These are phyloP conservation scores for Dillenia suffruticosa DNA, from an alignment of 164 flowering plant species.

Conservation along the genomic window DNA sequence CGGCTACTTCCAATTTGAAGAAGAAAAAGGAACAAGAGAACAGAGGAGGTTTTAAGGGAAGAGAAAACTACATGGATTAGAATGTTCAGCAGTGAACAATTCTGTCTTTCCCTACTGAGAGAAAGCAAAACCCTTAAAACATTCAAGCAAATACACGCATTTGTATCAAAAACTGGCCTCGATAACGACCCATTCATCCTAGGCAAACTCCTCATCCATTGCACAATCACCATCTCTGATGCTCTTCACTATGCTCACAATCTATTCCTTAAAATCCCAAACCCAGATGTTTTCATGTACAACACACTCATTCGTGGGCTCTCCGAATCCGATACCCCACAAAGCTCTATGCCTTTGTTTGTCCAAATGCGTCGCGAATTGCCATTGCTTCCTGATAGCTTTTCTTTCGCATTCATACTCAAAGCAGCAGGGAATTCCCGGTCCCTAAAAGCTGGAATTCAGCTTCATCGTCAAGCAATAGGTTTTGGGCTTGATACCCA, in stretches of 20 bases:
- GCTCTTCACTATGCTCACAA: conserved; percentile 38
- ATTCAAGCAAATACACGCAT: conserved; percentile 46
- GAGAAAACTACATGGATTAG: no score
- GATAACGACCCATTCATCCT: conserved; percentile 33
- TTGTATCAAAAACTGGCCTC: conserved; percentile 32
- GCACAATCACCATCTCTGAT: conserved; percentile 34
- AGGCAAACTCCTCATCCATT: conserved; percentile 49
- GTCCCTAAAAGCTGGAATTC: conserved; percentile 32
- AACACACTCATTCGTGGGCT: conserved; percentile 61
- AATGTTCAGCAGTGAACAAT: conserved; percentile 18
- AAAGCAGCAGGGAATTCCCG: conserved; percentile 45
- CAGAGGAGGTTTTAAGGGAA: no score
- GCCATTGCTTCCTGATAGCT: conserved; percentile 36
- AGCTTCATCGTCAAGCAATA: conserved; percentile 47
- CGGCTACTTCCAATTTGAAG: no score
- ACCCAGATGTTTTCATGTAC: conserved; percentile 59
- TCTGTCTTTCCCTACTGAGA: conserved; percentile 30
- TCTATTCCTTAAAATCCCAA: conserved; percentile 32
- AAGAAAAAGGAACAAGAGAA: no score
- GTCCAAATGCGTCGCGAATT: conserved; percentile 29
- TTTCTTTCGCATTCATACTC: conserved; percentile 52
- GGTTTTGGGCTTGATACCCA: conserved; percentile 37
- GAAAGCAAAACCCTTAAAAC: conserved; percentile 35
- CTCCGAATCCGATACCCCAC: conserved; percentile 42
- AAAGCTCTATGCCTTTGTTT: conserved; percentile 25